Evolutionary conservation across 495 filamentous ascomycete genomes (phyloP).

Genomic region (Letharia columbiana): DNA sequence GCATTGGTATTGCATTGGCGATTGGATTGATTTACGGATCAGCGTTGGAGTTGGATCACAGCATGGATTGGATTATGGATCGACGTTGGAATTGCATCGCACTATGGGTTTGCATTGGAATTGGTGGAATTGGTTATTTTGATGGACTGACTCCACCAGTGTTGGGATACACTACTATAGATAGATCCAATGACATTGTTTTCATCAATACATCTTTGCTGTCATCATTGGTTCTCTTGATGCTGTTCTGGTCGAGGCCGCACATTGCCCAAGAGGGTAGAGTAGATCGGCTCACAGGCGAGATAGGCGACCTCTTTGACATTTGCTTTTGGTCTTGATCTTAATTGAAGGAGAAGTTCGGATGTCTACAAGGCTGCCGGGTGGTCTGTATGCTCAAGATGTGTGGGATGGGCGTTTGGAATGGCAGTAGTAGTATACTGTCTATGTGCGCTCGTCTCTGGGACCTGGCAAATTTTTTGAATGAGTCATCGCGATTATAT

Average conservation of each 20-base stretch:
- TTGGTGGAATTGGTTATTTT: background rate
- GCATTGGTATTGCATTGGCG: background rate
- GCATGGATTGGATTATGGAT: background rate
- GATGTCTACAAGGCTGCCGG: too few species aligned
- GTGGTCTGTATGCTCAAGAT: too few species aligned
- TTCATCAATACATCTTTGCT: background rate
- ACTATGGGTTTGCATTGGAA: background rate
- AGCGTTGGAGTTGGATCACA: background rate
- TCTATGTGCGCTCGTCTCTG: too few species aligned
- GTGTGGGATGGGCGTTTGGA: too few species aligned
- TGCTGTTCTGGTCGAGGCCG: too few species aligned
- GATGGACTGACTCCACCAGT: background rate
- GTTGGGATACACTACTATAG: background rate
- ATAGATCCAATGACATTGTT: background rate
- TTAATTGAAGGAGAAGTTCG: too few species aligned
- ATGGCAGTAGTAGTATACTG: too few species aligned
- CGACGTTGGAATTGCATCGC: background rate
- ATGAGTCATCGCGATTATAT: background rate
- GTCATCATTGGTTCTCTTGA: background rate
- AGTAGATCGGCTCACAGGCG: too few species aligned
- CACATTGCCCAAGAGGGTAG: too few species aligned
- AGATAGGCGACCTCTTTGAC: too few species aligned
- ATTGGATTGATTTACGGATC: background rate
- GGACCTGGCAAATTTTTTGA: background rate
- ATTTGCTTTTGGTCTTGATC: too few species aligned